phyloP scores from a whole-genome alignment of 1,284 basidiomycete species.

The Mycena sp. region DNA sequence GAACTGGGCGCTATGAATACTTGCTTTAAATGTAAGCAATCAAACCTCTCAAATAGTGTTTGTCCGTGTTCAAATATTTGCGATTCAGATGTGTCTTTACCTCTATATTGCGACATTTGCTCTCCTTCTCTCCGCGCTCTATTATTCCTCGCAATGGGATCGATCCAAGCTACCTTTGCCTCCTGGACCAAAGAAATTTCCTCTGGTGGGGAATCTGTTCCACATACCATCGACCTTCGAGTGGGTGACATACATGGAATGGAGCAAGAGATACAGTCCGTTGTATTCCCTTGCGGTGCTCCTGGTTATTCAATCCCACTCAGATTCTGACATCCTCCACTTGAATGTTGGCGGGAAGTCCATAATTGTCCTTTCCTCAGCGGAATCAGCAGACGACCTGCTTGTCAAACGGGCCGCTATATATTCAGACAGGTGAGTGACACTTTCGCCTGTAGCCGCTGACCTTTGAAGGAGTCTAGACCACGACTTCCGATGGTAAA shows the following conservation, averaged over 20 bases:
- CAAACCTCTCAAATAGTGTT: too few species aligned
- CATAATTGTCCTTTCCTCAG: constrained; percentile 4
- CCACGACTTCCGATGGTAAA: neutral
- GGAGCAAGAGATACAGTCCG: constrained; percentile 29
- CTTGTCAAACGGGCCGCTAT: constrained; percentile 14
- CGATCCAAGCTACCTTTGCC: constrained; percentile 29
- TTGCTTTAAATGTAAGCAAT: too few species aligned
- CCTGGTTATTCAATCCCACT: neutral
- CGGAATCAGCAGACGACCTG: neutral
- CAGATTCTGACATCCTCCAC: constrained; percentile 15
- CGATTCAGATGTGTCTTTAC: too few species aligned
- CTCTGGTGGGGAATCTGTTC: constrained; percentile 35
- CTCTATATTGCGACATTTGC: too few species aligned
- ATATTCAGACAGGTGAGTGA: constrained; percentile 18
- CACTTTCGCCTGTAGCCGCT: neutral
- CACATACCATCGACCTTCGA: constrained; percentile 28
- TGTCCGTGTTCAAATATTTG: too few species aligned
- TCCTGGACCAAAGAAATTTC: constrained; percentile 32
- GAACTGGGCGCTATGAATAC: too few species aligned
- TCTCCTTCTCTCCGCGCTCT: too few species aligned
- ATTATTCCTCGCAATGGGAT: too few species aligned
- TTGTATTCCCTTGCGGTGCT: neutral
- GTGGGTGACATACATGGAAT: constrained; percentile 30
- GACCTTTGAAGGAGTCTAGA: neutral
- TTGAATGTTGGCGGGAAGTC: neutral